Evolutionary conservation across 129 eudicot species (phyloP).

Genomic region (Heracleum sosnowskyi): DNA sequence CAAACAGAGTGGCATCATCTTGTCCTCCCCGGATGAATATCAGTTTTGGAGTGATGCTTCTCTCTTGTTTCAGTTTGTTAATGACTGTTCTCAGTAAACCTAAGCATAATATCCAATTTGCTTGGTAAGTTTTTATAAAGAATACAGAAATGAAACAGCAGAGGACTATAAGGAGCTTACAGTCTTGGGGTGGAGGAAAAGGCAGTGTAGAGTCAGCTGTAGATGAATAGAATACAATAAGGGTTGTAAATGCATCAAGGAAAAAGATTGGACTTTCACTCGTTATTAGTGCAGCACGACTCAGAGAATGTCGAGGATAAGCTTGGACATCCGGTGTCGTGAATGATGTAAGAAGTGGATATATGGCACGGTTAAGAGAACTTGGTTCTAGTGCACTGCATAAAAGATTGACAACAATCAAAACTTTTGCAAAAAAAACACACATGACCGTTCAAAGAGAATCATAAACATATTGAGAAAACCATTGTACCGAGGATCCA

Average conservation of each 20-base stretch:
- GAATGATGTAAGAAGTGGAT: constrained; percentile 75
- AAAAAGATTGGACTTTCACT: constrained; percentile 96
- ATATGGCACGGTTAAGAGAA: constrained; percentile 79
- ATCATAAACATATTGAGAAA: background rate
- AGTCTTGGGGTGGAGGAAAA: constrained; percentile 96
- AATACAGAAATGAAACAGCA: background rate
- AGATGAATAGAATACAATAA: constrained; percentile 87
- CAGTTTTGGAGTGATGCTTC: constrained; percentile 87
- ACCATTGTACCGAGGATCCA: background rate
- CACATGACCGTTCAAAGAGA: background rate
- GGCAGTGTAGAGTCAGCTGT: constrained; percentile 89
- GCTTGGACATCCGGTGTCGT: constrained; percentile 88
- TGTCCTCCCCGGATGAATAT: constrained; percentile 72
- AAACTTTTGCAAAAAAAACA: constrained; percentile 1
- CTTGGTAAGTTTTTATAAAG: background rate
- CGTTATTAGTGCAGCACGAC: constrained; percentile 93
- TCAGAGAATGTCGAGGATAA: constrained; percentile 93
- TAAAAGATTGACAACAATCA: constrained; percentile 14
- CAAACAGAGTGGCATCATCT: constrained; percentile 75
- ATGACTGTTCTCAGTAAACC: constrained; percentile 74
- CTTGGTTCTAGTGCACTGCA: constrained; percentile 98
- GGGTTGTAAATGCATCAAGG: constrained; percentile 87
- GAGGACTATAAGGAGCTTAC: constrained; percentile 38
- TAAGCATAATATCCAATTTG: constrained; percentile 8
- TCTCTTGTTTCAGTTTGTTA: constrained; percentile 88